Base-by-base conservation (phyloP, 495 filamentous ascomycete species). In the Aspergillus sparsus region DNA sequence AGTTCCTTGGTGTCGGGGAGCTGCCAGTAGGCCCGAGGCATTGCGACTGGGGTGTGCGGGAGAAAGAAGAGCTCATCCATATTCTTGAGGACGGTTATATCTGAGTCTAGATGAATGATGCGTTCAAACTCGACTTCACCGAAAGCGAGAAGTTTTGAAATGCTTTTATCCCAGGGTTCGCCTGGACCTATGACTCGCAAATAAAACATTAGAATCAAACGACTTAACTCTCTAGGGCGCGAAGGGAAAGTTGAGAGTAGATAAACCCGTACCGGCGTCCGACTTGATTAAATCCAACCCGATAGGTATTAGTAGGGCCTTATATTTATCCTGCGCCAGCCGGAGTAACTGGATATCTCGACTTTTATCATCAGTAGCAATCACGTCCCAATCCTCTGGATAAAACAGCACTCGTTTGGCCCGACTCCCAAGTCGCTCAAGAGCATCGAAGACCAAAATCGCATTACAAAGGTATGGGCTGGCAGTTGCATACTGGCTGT, bases 21-120 rank as follows among this genome's bases (percentile, higher is more conserved):
- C 5, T 83, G 72, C 89, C 89, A 92, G 71, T 92, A 90, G 2
- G 88, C 87, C 15, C 87, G 81, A 6, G 87, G 82, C 79, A 91
- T 88, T 13, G 85, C 84, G 6, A 87, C 77, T 0, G 79, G 72
- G 5, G 79, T 72, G 2, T 77, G 66, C 0, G 88, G 89, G n/a
- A 89, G 76, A 58, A 87, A 78, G 75, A 92, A 91, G 3, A 92
- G 77, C 60, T 91, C 87, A 69, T 92, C 89, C 75, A 92, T 81
- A 42, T 75, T 74, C 45, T 85, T 74, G 21, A 90, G 74, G 7
- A 92, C 65, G 18, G 80, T 85, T 16, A 83, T 77, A 60, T 90
- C 88, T 13, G 86, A 86, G 69, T 92, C 89, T 54, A 92, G 79
- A 53, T 84, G 77, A 16, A 92, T 72, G 7, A 92, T 74, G 1